A percentile compares a stretch with the other conserved stretches of the same genome.
phyloP scores from a whole-genome alignment of 2,329 filamentous ascomycete species.

The Beauveria pseudobassiana region DNA sequence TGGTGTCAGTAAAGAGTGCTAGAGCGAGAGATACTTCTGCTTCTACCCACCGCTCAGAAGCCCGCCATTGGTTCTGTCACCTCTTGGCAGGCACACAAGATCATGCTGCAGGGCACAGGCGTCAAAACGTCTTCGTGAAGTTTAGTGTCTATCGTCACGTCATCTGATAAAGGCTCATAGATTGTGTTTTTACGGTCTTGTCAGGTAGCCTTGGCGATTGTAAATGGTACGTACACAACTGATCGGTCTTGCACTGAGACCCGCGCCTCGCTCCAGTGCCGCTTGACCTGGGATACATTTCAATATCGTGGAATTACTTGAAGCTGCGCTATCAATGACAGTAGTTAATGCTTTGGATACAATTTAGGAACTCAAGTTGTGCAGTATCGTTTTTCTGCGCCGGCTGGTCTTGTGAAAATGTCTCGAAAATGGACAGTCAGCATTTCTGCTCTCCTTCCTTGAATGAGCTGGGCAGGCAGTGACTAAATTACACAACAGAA shows the following conservation, averaged over 20 bases:
- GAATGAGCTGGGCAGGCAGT: background rate
- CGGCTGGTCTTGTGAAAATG: background rate
- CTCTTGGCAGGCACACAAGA: constrained; percentile 21
- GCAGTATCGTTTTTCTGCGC: background rate
- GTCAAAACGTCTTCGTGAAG: constrained; percentile 24
- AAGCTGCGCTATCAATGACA: constrained; percentile 28
- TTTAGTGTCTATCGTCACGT: constrained; percentile 16
- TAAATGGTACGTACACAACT: constrained; percentile 1
- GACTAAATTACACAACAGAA: background rate
- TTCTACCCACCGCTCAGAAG: constrained; percentile 30
- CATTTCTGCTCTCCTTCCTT: background rate
- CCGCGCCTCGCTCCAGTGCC: constrained; percentile 4
- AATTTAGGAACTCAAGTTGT: background rate
- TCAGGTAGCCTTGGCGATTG: constrained; percentile 22
- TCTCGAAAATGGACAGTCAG: background rate
- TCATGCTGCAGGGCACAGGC: constrained; percentile 20
- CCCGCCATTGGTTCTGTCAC: constrained; percentile 28
- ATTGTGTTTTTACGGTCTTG: constrained; percentile 27
- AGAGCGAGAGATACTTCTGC: constrained; percentile 23
- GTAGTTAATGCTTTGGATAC: constrained; percentile 14
- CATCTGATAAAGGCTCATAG: constrained; percentile 14
- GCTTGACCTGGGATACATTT: constrained; percentile 24
- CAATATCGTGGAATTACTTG: constrained; percentile 28
- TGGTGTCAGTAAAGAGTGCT: constrained; percentile 22
- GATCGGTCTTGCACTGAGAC: background rate